Evolutionary conservation across 495 filamentous ascomycete species (phyloP), one percentile per base, ranked within the genome.

Genomic region (Aspergillus cavernicola): DNA sequence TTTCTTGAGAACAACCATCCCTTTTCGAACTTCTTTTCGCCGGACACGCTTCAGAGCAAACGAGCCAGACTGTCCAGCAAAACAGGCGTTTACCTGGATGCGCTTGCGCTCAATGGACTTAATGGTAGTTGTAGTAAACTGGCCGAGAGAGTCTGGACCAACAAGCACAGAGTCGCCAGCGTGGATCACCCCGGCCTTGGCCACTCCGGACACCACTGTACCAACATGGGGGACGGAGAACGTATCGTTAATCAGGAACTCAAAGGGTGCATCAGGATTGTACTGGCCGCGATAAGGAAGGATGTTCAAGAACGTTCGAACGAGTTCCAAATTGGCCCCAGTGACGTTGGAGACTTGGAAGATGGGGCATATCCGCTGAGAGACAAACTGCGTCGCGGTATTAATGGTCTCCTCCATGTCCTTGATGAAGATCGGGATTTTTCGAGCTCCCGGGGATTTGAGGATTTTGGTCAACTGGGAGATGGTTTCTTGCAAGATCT

Each of bases 261-360:
- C 93, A 66, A 98, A 96, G 0, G 92, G 83, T 0, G 87, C 91
- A 33, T 89, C 81, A 6, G 85, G 75, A 61, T 97, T 85, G 65
- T 97, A 98, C 45, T 93, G 88, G 11, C 95, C 93, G 55, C 97
- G 90, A 57, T 96, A 90, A 2, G 93, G 93, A 1, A 98, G 80
- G 58, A 98, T 95, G 58, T 97, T 97, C 22, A 98, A 75, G 69
- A 98, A 98, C 0, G 87, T 87, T 18, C 90, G 86, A 6, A 97
- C 90, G 38, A 85, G 72, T 36, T 85, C 80, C 40, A 97, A 75
- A 56, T 87, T 87, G 64, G 92, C 80, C 22, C 93, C 93, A 13
- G 93, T 98, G 22, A 98, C 93, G 62, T 98, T 98, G 53, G 91
- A 96, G 31, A 98, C 90, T 61, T 97, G 93, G 72, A 98, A 98